Evolutionary conservation across 169 alveolate genomes (phyloP), one percentile per base, ranked within the genome.

Genomic region (Besnoitia besnoiti): DNA sequence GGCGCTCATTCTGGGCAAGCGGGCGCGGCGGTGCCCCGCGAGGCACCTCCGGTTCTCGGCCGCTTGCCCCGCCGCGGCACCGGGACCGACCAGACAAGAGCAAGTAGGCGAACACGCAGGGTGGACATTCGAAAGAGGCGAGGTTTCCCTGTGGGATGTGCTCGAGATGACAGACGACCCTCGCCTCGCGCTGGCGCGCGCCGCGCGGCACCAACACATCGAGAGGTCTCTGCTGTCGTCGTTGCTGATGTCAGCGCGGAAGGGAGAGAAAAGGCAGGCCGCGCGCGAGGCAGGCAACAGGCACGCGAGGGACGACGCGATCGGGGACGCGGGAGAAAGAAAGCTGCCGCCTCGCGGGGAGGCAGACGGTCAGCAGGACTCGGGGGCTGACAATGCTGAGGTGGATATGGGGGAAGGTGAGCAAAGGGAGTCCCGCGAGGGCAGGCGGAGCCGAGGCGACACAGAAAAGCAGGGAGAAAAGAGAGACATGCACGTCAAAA

Each of bases 141-240:
- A 77, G 10, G 33, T 19, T 19, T 77, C 87, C 37, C 55, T 42
- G 87, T 77, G 87, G 87, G 87, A 77, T 14, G 39, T 77, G 50
- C 30, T 77, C 33, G 37, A 44, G 16, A 37, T 21, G 59, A 42
- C 50, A 37, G 87, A 55, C 3, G 82, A 73, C 46, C 87, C 87
- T 8, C 61, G 40, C 0, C 59, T 35, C 3, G 87, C 35, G 40
- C 87, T 77, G 7, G 40, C 35, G 16, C n/a, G 49, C 61, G 35
- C 40, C 44, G 87, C 87, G 16, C 35, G 87, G 55, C 87, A 77
- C 21, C 87, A 77, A 39, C 87, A 77, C 30, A 19, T 77, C 40
- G 87, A 77, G 59, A 37, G 59, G 14, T 0, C 87, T 27, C 61
- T 77, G 10, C 59, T 77, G n/a, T 77, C 87, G 87, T 37, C 87